These are phyloP conservation scores for Hericium alpestre DNA, from an alignment of 768 basidiomycete genomes.

Conservation along the genomic window DNA sequence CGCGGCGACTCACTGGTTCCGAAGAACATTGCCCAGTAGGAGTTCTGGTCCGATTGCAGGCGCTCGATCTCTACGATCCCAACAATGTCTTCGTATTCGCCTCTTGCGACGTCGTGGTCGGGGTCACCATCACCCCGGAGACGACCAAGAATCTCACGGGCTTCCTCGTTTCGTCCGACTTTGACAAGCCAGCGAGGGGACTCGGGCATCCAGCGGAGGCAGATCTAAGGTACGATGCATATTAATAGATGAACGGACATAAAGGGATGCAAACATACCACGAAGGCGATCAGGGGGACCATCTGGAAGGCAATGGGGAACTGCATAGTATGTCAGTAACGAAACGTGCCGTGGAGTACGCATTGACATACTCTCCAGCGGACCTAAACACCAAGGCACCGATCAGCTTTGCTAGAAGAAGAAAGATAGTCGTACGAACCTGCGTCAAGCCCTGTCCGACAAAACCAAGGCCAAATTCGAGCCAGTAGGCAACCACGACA, in stretches of 20 bases:
- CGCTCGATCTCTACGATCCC: conserved; percentile 30
- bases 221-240: conserved; percentile 3
- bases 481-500: conserved; percentile 36
- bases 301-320: conserved; percentile 38
- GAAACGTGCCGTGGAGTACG: neutral
- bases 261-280: neutral
- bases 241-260: neutral
- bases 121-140: conserved; percentile 21
- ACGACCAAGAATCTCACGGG: conserved; percentile 24
- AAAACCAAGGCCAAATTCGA: conserved; percentile 35
- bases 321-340: conserved; percentile 9
- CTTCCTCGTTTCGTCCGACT: conserved; percentile 28
- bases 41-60: conserved; percentile 28
- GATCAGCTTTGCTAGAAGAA: neutral
- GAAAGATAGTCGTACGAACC: conserved; percentile 12
- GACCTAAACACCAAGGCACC: no score
- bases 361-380: neutral
- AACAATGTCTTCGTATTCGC: conserved; percentile 29
- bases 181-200: conserved; percentile 29
- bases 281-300: conserved; percentile 27
- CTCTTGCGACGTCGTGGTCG: conserved; percentile 17
- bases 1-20: conserved; percentile 24
- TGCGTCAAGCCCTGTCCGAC: conserved; percentile 32
- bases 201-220: conserved; percentile 23
- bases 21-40: conserved; percentile 34